These are phyloP conservation scores for Corinectria fuckeliana DNA, from an alignment of 2,329 filamentous ascomycete species.

Conservation along the genomic window DNA sequence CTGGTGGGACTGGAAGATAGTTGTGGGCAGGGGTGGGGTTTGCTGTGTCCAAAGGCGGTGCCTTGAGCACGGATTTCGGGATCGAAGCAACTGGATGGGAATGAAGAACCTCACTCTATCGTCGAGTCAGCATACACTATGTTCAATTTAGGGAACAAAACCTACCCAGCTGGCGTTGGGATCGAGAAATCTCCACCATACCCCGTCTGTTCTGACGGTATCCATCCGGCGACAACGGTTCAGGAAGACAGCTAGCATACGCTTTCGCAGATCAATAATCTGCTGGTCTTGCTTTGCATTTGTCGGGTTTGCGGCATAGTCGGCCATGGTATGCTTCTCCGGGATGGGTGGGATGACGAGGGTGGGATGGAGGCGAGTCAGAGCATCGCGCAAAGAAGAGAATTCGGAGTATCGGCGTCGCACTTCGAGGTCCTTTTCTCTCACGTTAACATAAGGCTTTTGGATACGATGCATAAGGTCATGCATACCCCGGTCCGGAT, in stretches of 20 bases:
- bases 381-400: conserved; percentile 83
- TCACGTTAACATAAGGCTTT: conserved; percentile 5
- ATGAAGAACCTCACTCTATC: conserved; percentile 89
- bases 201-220: conserved; percentile 87
- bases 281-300: conserved; percentile 97
- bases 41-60: conserved; percentile 93
- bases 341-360: conserved; percentile 96
- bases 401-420: conserved; percentile 97
- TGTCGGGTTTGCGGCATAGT: conserved; percentile 97
- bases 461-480: conserved; percentile 31
- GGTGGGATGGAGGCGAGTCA: conserved; percentile 92
- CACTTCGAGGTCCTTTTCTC: conserved; percentile 84
- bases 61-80: conserved; percentile 92
- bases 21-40: conserved; percentile 87
- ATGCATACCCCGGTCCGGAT: conserved; percentile 93
- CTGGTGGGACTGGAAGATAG: conserved; percentile 84
- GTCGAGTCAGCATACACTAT: conserved; percentile 26
- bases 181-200: conserved; percentile 97
- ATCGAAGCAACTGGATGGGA: conserved; percentile 90
- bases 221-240: conserved; percentile 95
- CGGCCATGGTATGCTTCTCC: conserved; percentile 98
- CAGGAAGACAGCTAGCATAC: conserved; percentile 94
- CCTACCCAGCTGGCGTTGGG: conserved; percentile 97
- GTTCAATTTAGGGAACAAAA: not conserved
- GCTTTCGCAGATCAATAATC: conserved; percentile 95